Evolutionary conservation across 2,329 filamentous ascomycete genomes (phyloP).

Genomic region (Alternaria postmessia): DNA sequence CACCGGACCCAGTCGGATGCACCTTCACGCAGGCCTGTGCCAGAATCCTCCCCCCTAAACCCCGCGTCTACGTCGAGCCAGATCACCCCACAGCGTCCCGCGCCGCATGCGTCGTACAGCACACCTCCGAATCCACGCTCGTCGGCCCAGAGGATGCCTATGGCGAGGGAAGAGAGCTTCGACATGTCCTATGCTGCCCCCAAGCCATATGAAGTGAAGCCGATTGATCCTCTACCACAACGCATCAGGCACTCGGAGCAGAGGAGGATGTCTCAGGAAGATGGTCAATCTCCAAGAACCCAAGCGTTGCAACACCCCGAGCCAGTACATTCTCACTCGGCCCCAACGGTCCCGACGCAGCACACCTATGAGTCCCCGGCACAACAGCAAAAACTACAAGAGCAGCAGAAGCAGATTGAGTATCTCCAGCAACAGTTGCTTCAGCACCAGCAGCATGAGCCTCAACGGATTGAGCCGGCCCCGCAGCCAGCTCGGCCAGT

Average conservation of each 20-base stretch:
- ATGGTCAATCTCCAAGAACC: constrained; percentile 33
- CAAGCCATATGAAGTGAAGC: constrained; percentile 48
- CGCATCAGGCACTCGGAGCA: constrained; percentile 31
- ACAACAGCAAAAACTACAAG: constrained; percentile 18
- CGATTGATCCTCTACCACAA: constrained; percentile 39
- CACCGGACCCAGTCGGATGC: constrained; percentile 32
- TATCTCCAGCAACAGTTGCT: constrained; percentile 22
- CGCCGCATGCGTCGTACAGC: constrained; percentile 33
- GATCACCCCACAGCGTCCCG: constrained; percentile 38
- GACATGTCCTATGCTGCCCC: constrained; percentile 50
- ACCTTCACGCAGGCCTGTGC: constrained; percentile 40
- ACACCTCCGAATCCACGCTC: constrained; percentile 36
- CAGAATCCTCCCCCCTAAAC: constrained; percentile 36
- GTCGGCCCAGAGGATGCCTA: constrained; percentile 29
- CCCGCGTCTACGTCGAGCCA: constrained; percentile 29
- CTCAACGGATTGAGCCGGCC: constrained; percentile 19
- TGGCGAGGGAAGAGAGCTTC: constrained; percentile 35
- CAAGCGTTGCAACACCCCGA: constrained; percentile 38
- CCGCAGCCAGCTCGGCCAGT: constrained; percentile 15
- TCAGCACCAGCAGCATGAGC: constrained; percentile 29
- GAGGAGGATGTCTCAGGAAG: constrained; percentile 37
- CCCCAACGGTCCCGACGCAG: constrained; percentile 52
- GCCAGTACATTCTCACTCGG: constrained; percentile 56
- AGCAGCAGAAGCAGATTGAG: constrained; percentile 22
- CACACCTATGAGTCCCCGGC: constrained; percentile 31